Base-by-base conservation (phyloP, 106 monocot species). In the Vanilla planifolia region DNA sequence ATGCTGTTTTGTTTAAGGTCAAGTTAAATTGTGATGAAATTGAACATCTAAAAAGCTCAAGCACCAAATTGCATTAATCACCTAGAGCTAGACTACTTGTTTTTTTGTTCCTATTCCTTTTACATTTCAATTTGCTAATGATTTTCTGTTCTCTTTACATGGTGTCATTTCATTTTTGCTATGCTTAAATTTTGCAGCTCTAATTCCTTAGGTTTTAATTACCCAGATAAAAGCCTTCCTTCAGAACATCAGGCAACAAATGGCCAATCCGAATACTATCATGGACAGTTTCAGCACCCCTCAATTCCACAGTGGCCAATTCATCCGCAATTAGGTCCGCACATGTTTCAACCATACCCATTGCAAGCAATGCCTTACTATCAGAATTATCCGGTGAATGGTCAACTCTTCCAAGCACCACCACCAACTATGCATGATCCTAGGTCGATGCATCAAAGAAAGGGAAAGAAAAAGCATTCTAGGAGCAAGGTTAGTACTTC, bases 281-380 rank as follows among this genome's bases (percentile, higher is more conserved):
- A 42, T 14, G 76, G 76, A 24, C 76, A 76, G 33, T 59, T 59
- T 70, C 76, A 79, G 22, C 85, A 91, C 21, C 79, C 81, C 2
- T 65, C 74, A 55, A 88, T 67, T 55, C 79, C 83, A 32, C 88
- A 81, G 4, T 98, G 96, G 96, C 74, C 87, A 52, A 70, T 84
- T 66, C 90, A 81, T 69, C 68, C 81, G 50, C 81, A 74, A 20
- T 48, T 71, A 47, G 85, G 79, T 36, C 68, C 67, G 16, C 75
- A 69, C 33, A 61, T 62, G 16, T 92, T 63, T 73, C 86, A 72
- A 62, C 81, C 81, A 55, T 89, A 91, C 73, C 60, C 72, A 30
- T 68, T 84, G 75, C 90, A 90, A 71, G 75, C 78, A 40, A 80
- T 84, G 78, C 87, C 91, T 25, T 92, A 77, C 62, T 92, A 91